Conservation (phyloP, 148 eudicot genomes). For the Dysphania ambrosioides region DNA sequence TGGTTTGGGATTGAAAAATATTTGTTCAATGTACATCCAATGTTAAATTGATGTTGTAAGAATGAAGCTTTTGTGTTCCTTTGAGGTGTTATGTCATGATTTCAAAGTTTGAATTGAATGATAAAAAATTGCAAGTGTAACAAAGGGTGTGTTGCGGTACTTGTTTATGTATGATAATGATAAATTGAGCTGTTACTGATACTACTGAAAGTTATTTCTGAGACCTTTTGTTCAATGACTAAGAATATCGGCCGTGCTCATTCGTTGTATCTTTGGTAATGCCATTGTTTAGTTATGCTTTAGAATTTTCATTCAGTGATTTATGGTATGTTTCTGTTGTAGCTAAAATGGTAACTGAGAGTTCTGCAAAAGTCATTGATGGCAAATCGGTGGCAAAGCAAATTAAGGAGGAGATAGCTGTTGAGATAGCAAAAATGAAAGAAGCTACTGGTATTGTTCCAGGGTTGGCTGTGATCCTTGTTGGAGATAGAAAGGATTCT, state of each 20-base stretch:
- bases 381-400: constrained; percentile 73
- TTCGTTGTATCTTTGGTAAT: not conserved
- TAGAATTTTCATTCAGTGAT: not conserved
- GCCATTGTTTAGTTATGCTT: not conserved
- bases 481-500: constrained; percentile 90
- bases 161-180: no score
- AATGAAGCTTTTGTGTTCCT: no score
- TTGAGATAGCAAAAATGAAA: constrained; percentile 72
- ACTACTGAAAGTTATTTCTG: no score
- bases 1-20: not conserved
- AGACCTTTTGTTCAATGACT: not conserved
- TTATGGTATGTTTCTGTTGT: constrained; percentile 12
- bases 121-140: no score
- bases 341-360: constrained; percentile 54
- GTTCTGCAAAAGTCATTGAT: constrained; percentile 68
- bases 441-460: constrained; percentile 72
- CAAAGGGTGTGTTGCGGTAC: no score
- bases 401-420: constrained; percentile 73
- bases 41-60: no score
- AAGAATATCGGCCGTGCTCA: not conserved
- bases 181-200: no score
- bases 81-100: no score
- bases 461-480: constrained; percentile 88
- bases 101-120: no score
- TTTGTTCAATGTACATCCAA: no score